Percentiles rank a stretch among this genome's conserved stretches.
Conservation (phyloP, 1,284 basidiomycete species). For the Xanthoconium separans region DNA sequence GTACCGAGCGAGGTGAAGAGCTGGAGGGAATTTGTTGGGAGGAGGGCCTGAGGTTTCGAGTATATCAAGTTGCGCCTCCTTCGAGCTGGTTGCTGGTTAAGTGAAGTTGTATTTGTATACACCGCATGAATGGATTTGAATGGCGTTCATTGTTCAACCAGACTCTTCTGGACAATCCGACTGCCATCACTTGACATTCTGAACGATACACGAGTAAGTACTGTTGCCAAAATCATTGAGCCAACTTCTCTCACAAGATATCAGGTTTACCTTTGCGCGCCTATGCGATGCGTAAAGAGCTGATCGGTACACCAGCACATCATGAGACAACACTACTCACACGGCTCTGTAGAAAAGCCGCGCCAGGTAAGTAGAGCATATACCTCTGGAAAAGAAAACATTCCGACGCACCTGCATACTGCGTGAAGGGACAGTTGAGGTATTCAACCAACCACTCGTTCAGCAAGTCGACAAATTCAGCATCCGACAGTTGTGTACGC, state of each 20-base stretch:
- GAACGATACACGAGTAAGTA: too few relatives aligned
- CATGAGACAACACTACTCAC: too few relatives aligned
- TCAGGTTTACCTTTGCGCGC: too few relatives aligned
- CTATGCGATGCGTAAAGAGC: too few relatives aligned
- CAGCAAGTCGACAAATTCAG: background rate
- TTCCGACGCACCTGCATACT: background rate
- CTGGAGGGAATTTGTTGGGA: conserved; percentile 86
- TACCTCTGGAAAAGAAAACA: too few relatives aligned
- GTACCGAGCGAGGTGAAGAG: conserved; percentile 94
- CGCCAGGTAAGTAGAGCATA: background rate
- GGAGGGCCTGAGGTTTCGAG: conserved; percentile 43
- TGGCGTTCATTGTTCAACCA: background rate
- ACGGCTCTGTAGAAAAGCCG: too few relatives aligned
- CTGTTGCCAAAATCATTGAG: too few relatives aligned
- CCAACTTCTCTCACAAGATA: too few relatives aligned
- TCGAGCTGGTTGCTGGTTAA: too few relatives aligned
- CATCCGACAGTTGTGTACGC: background rate
- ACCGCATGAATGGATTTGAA: background rate
- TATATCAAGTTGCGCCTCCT: background rate
- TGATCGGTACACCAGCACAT: too few relatives aligned
- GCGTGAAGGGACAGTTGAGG: background rate
- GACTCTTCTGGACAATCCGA: background rate
- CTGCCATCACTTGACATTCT: background rate
- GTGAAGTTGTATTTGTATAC: background rate
- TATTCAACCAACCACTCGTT: background rate